These are phyloP conservation scores for Backusella australiensis DNA, from an alignment of 192 early-diverging fungal genomes.

Conservation along the genomic window DNA sequence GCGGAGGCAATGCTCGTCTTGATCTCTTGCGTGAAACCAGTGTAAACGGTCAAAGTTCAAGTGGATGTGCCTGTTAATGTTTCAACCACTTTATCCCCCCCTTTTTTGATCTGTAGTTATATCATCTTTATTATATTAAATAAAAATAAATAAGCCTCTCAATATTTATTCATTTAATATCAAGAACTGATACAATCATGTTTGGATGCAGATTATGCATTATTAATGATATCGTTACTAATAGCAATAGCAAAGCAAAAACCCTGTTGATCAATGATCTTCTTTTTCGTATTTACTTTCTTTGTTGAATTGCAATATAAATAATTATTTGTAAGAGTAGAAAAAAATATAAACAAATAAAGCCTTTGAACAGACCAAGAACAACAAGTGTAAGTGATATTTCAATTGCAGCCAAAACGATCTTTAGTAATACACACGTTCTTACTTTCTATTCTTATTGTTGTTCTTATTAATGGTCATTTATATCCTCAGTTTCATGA, in stretches of 20 bases:
- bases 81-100: not conserved
- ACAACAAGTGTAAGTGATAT: not conserved
- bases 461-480: not conserved
- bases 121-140: not conserved
- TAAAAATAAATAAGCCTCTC: not conserved
- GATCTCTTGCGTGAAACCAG: constrained; percentile 15
- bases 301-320: not conserved
- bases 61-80: constrained; percentile 21
- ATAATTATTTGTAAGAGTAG: not conserved
- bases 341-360: not conserved
- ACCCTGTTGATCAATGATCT: not conserved
- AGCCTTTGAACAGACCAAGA: not conserved
- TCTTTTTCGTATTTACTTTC: not conserved
- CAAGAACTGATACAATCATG: too few relatives aligned
- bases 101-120: not conserved
- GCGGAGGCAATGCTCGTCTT: not conserved
- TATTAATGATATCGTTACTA: too few relatives aligned
- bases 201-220: too few relatives aligned
- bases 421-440: not conserved
- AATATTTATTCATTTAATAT: too few relatives aligned
- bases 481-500: not conserved
- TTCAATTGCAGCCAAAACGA: not conserved
- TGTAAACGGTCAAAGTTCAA: not conserved
- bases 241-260: not conserved
- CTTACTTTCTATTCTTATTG: not conserved